Percentiles rank a stretch among this genome's conserved stretches.
phyloP scores from a whole-genome alignment of 352 stramenopile species.

The Phytophthora idaei region DNA sequence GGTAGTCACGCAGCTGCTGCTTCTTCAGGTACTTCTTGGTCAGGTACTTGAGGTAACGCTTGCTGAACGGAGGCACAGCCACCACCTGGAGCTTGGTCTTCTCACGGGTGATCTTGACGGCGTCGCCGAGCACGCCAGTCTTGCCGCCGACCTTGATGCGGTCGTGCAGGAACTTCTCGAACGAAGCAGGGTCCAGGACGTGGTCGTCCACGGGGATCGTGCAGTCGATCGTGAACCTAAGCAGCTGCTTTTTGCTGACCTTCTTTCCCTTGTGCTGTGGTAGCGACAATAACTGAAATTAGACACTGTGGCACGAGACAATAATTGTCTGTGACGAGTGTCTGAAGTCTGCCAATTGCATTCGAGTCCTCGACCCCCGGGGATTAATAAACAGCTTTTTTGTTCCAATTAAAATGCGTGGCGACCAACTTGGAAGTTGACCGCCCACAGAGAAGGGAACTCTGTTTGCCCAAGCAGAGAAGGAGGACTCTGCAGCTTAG shows the following conservation, averaged over 20 bases:
- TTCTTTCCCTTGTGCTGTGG: slow-evolving; percentile 87
- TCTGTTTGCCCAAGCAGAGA: slow-evolving; percentile 90
- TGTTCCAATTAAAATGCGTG: slow-evolving; percentile 56
- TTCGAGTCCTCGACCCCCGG: slow-evolving; percentile 9
- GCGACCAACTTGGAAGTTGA: slow-evolving; percentile 17
- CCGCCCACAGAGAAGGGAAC: slow-evolving; percentile 88
- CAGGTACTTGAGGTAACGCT: slow-evolving; percentile 99
- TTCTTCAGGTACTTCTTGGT: slow-evolving; percentile 99
- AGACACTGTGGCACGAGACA: slow-evolving; percentile 12
- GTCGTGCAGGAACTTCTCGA: slow-evolving; percentile 99
- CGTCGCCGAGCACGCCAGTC: slow-evolving; percentile 95
- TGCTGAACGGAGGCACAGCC: slow-evolving; percentile 95
- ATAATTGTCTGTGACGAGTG: slow-evolving; percentile 28
- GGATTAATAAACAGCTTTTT: slow-evolving; percentile 15
- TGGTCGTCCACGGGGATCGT: slow-evolving; percentile 98
- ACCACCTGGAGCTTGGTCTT: slow-evolving; percentile 97
- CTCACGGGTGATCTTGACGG: slow-evolving; percentile 96
- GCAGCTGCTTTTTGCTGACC: slow-evolving; percentile 88
- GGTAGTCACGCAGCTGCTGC: slow-evolving; percentile 99
- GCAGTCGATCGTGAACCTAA: slow-evolving; percentile 95
- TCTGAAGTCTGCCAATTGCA: slow-evolving; percentile 22
- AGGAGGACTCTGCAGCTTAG: slow-evolving; percentile 85
- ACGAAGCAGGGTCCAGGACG: slow-evolving; percentile 98
- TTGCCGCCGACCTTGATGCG: slow-evolving; percentile 99
- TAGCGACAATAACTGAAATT: slow-evolving; percentile 12